phyloP scores from a whole-genome alignment of 805 yeast genomes.

The Candida silvatica region DNA sequence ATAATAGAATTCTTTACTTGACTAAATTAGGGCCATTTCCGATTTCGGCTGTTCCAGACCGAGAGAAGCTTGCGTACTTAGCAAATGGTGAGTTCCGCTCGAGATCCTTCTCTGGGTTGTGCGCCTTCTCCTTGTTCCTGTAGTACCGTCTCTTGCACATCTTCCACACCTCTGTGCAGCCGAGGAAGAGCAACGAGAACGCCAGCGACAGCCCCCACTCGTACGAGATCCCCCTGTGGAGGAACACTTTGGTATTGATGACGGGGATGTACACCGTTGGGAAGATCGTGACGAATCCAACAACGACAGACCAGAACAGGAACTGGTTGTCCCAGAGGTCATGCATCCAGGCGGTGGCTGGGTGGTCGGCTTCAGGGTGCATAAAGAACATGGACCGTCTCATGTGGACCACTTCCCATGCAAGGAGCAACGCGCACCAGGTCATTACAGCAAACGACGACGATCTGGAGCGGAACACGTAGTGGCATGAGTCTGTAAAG shows the following conservation, averaged over 20 bases:
- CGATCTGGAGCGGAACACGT: constrained; percentile 70
- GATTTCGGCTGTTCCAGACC: too few relatives aligned
- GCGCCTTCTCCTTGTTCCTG: constrained; percentile 32
- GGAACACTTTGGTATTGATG: constrained; percentile 68
- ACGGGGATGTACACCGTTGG: constrained; percentile 85
- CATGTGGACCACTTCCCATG: constrained; percentile 79
- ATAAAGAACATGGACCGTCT: constrained; percentile 61
- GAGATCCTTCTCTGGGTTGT: constrained; percentile 56
- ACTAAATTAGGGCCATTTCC: background rate
- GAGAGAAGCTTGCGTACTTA: constrained; percentile 50
- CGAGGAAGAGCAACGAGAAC: constrained; percentile 46
- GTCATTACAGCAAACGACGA: constrained; percentile 76
- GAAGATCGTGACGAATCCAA: constrained; percentile 64
- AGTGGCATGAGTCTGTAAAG: constrained; percentile 37
- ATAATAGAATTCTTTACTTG: background rate
- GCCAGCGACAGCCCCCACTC: constrained; percentile 78
- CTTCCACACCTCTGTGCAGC: constrained; percentile 62
- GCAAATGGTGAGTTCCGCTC: constrained; percentile 57
- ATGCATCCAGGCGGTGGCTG: constrained; percentile 48
- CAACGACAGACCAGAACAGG: constrained; percentile 70
- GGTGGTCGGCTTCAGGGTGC: constrained; percentile 57
- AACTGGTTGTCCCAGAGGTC: constrained; percentile 72
- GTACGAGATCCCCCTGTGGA: constrained; percentile 61
- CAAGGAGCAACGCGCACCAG: constrained; percentile 74
- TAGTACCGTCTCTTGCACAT: constrained; percentile 49